Percentiles rank a stretch among this genome's conserved stretches.
These are phyloP conservation scores for Cordyceps tenuipes DNA, from an alignment of 2,329 filamentous ascomycete species.

Conservation along the genomic window DNA sequence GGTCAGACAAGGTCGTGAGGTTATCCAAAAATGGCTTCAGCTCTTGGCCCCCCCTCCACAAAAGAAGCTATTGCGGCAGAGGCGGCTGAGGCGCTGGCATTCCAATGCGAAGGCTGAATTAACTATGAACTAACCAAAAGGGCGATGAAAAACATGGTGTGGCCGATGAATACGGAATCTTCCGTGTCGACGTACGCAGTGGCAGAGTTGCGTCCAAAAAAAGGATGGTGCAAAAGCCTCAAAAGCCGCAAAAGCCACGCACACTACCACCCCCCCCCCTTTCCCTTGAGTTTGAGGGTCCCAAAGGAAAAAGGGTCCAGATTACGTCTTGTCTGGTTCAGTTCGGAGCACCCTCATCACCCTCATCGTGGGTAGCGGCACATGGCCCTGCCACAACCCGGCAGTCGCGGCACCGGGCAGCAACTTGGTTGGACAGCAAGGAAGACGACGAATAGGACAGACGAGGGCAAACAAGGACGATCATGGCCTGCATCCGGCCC, in stretches of 20 bases:
- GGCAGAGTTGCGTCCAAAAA: neutral
- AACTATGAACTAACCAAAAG: neutral
- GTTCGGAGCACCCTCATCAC: too few relatives aligned
- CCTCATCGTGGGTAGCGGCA: neutral
- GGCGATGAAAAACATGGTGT: neutral
- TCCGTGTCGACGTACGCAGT: neutral
- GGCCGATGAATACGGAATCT: neutral
- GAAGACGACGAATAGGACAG: neutral
- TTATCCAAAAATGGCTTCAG: neutral
- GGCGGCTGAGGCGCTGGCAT: constrained; percentile 7
- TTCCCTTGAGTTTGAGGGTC: too few relatives aligned
- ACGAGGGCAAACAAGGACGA: neutral
- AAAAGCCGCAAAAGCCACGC: neutral
- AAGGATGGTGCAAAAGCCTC: neutral
- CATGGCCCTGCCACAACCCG: constrained; percentile 4
- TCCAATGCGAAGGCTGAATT: neutral
- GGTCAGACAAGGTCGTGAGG: neutral
- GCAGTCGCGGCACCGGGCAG: neutral
- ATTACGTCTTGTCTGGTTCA: too few relatives aligned
- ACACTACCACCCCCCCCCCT: neutral
- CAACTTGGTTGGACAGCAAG: neutral
- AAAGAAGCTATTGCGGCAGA: constrained; percentile 3
- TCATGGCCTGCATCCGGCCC: neutral
- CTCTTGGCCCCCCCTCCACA: neutral
- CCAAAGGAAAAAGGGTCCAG: too few relatives aligned